Base-by-base conservation (phyloP, 2,329 filamentous ascomycete genomes). In the Aspergillus sp. region DNA sequence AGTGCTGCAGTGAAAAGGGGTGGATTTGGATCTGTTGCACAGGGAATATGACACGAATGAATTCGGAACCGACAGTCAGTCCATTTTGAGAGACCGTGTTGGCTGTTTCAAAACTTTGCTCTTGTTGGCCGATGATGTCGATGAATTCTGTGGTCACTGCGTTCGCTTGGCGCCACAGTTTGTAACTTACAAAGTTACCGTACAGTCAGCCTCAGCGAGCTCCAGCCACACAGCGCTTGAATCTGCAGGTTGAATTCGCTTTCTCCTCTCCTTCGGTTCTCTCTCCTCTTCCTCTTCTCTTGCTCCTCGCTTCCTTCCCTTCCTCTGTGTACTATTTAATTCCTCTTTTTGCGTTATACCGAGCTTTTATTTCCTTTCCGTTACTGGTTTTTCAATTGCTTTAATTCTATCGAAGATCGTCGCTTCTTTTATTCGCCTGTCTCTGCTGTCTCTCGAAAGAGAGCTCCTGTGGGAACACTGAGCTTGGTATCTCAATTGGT, bases 381-480 rank as follows among this genome's bases (percentile, higher is more conserved):
- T 62, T 60, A 35, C 61, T 60, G 44, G 41, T 54, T 37, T 60
- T 56, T n/a, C 35, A 14, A 52, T 51, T 49, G 19, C 17, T 55
- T 52, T 25, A 15, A 40, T 47, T 47, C 27, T 19, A 54, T 52
- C 41, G 52, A 31, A 41, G 19, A 37, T 52, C 48, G 21, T 19
- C 47, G 35, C 35, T 47, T 27, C 44, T 55, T 58, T 55, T 47
- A 57, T 45, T 57, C 59, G 56, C 60, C 49, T 51, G 56, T 52
- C 21, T 49, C 40, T 47, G 27, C 17, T 49, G 58, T 44, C 64
- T 72, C 67, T 71, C 68, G 66, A 67, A 70, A 70, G 68, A 72
- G 70, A 71, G 70, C 68, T 69, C 56, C 59, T 54, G 65, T 60
- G 67, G 63, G 62, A 66, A 46, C 49, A 52, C 37, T 39, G 53